phyloP scores from a whole-genome alignment of 805 yeast species.

The Lachancea sp. region DNA sequence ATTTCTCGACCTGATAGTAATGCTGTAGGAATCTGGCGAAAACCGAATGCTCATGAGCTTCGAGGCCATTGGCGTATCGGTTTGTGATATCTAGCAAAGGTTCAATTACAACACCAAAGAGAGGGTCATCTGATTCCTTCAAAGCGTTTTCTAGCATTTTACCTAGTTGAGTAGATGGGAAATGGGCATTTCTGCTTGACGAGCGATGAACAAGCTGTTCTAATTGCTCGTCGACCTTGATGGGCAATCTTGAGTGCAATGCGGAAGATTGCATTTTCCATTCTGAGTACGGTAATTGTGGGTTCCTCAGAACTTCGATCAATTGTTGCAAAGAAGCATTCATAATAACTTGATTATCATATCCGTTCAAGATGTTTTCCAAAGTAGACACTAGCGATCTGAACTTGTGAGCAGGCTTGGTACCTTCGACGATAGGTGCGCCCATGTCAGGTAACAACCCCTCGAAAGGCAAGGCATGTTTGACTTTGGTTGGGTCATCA shows the following conservation, averaged over 20 bases:
- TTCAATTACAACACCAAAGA: constrained; percentile 53
- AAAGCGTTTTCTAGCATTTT: constrained; percentile 62
- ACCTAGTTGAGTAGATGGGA: constrained; percentile 84
- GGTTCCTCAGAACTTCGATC: constrained; percentile 66
- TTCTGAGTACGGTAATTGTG: constrained; percentile 84
- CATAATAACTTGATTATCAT: constrained; percentile 93
- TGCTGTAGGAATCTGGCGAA: constrained; percentile 63
- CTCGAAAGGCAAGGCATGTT: constrained; percentile 91
- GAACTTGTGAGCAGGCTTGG: constrained; percentile 76
- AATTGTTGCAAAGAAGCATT: constrained; percentile 69
- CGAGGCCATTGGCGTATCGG: constrained; percentile 67
- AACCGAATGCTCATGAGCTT: constrained; percentile 75
- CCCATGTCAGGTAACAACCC: constrained; percentile 91
- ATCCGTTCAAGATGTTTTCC: constrained; percentile 79
- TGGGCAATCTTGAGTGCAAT: constrained; percentile 82
- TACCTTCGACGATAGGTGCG: constrained; percentile 72
- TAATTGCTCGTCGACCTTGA: constrained; percentile 64
- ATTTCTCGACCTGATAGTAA: constrained; percentile 69
- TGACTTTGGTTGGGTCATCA: constrained; percentile 95
- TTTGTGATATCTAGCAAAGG: constrained; percentile 70
- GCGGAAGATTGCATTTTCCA: constrained; percentile 86
- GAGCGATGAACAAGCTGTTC: constrained; percentile 61
- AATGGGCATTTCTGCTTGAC: constrained; percentile 61
- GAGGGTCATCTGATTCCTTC: constrained; percentile 43
- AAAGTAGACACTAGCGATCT: constrained; percentile 52